A percentile compares a stretch with the other conserved stretches of the same genome.
Evolutionary conservation across 73 alveolate genomes (phyloP).

Genomic region (Symbiodinium pilosum): DNA sequence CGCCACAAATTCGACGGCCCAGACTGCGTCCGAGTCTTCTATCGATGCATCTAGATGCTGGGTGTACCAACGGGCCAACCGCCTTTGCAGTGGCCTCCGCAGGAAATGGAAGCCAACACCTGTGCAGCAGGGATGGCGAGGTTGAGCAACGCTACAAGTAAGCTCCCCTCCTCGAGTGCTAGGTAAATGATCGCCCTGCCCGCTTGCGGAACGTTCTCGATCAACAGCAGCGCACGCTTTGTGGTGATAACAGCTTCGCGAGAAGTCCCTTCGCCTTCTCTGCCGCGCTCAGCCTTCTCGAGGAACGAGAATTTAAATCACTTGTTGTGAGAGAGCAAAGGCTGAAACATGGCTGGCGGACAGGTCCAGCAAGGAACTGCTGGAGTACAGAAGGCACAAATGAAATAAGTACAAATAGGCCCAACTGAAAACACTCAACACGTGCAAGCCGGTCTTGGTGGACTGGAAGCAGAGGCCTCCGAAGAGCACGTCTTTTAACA

Average conservation of each 20-base stretch:
- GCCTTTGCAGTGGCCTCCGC: background rate
- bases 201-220: conserved; percentile 14
- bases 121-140: background rate
- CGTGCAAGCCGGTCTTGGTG: background rate
- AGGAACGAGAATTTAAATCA: background rate
- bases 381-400: background rate
- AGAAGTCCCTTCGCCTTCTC: background rate
- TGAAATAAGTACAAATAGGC: background rate
- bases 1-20: too few species aligned
- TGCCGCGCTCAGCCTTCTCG: background rate
- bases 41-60: background rate
- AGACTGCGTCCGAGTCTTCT: too few species aligned
- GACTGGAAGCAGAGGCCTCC: background rate
- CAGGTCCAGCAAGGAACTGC: background rate
- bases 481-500: background rate
- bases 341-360: background rate
- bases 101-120: background rate
- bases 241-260: background rate
- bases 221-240: background rate
- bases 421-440: background rate
- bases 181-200: background rate
- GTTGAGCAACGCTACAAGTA: background rate
- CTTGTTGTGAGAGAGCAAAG: background rate
- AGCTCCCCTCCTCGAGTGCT: background rate
- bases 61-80: background rate